phyloP scores from a whole-genome alignment of 1,284 basidiomycete species.

The Puccinia brachypodii region DNA sequence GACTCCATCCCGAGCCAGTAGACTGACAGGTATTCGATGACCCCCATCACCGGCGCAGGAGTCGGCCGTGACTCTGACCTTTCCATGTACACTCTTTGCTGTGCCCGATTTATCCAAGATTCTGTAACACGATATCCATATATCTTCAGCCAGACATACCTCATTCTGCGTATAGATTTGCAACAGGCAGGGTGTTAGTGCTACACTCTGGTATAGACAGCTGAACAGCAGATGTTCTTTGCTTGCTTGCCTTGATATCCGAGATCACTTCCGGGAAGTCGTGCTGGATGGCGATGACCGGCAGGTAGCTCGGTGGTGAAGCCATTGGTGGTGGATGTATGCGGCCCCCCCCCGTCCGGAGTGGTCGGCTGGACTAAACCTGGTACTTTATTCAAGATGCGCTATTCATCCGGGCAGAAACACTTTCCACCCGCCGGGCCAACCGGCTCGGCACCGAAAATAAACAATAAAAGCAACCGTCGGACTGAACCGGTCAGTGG shows the following conservation, averaged over 20 bases:
- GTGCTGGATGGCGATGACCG: constrained; percentile 23
- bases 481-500: no score
- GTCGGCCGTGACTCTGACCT: constrained; percentile 4
- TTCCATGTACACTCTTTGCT: constrained; percentile 23
- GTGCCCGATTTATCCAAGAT: neutral
- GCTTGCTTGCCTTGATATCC: constrained; percentile 7
- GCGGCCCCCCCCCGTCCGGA: no score
- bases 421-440: no score
- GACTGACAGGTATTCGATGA: neutral
- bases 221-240: no score
- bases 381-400: no score
- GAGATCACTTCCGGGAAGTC: constrained; percentile 12
- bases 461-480: no score
- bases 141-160: constrained; percentile 17
- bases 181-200: neutral
- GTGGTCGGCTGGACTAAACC: no score
- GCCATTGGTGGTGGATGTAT: no score
- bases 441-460: no score
- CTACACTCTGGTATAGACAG: neutral
- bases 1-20: constrained; percentile 8
- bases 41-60: no score
- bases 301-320: neutral
- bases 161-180: neutral
- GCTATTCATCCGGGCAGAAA: no score
- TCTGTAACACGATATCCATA: constrained; percentile 36